Base-by-base conservation (phyloP, 116 monocot genomes). In the Phalaenopsis hybrid region DNA sequence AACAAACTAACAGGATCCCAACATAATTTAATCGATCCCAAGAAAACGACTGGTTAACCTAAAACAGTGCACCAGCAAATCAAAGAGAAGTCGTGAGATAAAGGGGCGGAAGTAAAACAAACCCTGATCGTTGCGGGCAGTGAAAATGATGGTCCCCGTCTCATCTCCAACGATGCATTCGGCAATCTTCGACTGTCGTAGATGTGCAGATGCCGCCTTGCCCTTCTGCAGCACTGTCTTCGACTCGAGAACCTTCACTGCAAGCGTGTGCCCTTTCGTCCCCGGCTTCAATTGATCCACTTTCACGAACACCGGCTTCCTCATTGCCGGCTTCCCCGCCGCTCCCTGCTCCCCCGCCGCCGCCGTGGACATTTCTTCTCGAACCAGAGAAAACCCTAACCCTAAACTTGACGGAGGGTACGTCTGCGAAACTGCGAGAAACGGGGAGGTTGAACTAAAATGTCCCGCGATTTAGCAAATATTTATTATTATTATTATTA, bases 281-380 rank as follows among this genome's bases (percentile, higher is more conserved):
- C 86, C 86, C 46, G 86, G 86, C 79, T 82, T 82, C 41, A 86
- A 46, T 52, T 86, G 86, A 74, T 86, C 86, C 33, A 86, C 86
- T 82, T 86, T 85, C 45, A 55, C 57, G 31, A 81, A 85, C 81
- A 85, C 85, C 43, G 85, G 85, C 85, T 85, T 85, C 81, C 81
- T 78, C 81, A 61, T 81, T 70, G 37, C 72, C 57, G 79, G 25
- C 48, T 45, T 18, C 55, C 13, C 55, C 55, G 15, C 2, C 33
- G 78, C n/a, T 67, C 67, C 67, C 34, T 25, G 48, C 44, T 18
- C n/a, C 55, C 37, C 34, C 37, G n/a, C 16, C 73, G 73, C 73
- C 73, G 28, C 73, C 31, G 73, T 34, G 13, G 73, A 31, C 73
- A 73, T 73, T 73, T 1, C 67, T 25, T 8, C 67, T 7, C 55